Evolutionary conservation across 495 filamentous ascomycete species (phyloP).

Genomic region (Opeltia flavorubescens): DNA sequence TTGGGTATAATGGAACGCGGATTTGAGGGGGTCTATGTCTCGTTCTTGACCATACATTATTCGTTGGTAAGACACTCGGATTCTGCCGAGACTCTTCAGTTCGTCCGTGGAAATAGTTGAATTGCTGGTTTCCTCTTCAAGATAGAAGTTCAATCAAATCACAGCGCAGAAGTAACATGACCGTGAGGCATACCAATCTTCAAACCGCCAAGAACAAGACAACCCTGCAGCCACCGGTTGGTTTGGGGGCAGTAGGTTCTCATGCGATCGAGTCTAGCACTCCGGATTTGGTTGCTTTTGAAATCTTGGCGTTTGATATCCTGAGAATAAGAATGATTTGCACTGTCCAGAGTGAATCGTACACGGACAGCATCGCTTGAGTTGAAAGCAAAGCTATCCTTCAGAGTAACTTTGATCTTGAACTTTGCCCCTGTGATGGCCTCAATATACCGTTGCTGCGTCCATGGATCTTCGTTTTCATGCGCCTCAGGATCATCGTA

Average conservation of each 20-base stretch:
- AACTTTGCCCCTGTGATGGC: conserved; percentile 10
- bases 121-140: neutral
- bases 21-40: neutral
- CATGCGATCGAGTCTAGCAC: neutral
- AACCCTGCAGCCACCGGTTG: neutral
- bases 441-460: conserved; percentile 8
- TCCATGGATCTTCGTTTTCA: neutral
- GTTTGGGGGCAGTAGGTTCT: neutral
- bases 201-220: conserved; percentile 4
- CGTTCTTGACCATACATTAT: neutral
- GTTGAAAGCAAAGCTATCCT: neutral
- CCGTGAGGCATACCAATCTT: neutral
- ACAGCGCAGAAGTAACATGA: neutral
- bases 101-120: neutral
- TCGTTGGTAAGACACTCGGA: neutral
- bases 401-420: conserved; percentile 4
- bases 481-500: conserved; percentile 13
- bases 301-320: neutral
- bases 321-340: neutral
- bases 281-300: neutral
- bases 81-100: conserved; percentile 1
- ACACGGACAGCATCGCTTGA: conserved; percentile 1
- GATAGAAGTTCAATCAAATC: neutral
- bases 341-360: neutral
- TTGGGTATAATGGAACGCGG: neutral